These are phyloP conservation scores for Piper longum DNA, from an alignment of 164 flowering plant genomes.

Conservation along the genomic window DNA sequence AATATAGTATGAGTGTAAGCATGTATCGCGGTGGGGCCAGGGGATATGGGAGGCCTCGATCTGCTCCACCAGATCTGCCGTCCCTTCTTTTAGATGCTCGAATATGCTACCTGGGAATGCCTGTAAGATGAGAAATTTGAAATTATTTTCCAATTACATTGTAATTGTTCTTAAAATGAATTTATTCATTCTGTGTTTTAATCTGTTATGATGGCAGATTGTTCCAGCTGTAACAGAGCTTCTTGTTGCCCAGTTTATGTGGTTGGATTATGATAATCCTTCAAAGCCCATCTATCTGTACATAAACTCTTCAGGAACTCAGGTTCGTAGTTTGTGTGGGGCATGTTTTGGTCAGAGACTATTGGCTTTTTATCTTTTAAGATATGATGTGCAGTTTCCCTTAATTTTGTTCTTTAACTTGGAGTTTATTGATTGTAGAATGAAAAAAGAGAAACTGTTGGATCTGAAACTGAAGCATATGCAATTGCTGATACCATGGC, in stretches of 20 bases:
- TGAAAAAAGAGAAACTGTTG: conserved; percentile 69
- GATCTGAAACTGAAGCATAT: conserved; percentile 85
- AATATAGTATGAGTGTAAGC: conserved; percentile 57
- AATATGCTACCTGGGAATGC: conserved; percentile 78
- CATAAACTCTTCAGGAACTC: conserved; percentile 85
- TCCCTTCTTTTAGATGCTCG: conserved; percentile 80
- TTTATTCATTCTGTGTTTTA: neutral
- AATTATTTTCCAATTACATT: neutral
- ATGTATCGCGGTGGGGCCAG: conserved; percentile 66
- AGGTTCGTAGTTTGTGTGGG: conserved; percentile 30
- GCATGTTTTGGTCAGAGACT: too few species aligned
- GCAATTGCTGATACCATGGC: conserved; percentile 81
- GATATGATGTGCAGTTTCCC: too few species aligned
- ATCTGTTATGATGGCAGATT: conserved; percentile 36
- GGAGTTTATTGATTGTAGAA: conserved; percentile 27
- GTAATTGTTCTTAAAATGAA: neutral
- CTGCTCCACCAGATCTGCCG: conserved; percentile 91
- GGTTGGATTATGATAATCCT: conserved; percentile 58
- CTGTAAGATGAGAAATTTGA: conserved; percentile 35
- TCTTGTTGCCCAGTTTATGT: conserved; percentile 78
- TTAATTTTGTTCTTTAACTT: neutral
- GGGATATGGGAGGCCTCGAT: conserved; percentile 53
- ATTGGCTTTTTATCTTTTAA: too few species aligned
- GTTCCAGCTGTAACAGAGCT: conserved; percentile 91
- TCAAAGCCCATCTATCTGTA: conserved; percentile 80